Base-by-base conservation (phyloP, 495 filamentous ascomycete species). In the Schizothecium vesticola region DNA sequence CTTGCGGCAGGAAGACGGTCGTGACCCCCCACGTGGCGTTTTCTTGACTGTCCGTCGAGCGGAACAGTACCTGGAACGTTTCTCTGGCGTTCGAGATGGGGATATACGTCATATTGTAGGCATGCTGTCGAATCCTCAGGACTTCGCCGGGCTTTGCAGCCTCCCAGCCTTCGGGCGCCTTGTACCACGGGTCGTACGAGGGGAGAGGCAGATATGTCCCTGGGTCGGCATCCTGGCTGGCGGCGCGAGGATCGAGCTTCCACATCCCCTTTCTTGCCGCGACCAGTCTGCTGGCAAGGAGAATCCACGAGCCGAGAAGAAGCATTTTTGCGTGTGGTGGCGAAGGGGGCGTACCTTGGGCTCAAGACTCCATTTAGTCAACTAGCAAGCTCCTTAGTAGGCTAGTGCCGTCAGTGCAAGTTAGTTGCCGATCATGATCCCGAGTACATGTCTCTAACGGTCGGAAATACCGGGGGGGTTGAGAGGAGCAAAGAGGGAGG, bases 51-150 rank as follows among this genome's bases (percentile, higher is more conserved):
- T 86, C 75, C 0, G 82, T 85, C 1, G 83, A 83, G 0, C 84
- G 81, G 72, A 80, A 87, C 11, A 87, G 82, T 61, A 86, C 77
- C 61, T 86, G 81, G 66, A 82, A 82, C 0, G 80, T 76, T 21
- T 72, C 65, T 9, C 71, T 59, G 13, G 75, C 75, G 58, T 76
- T 75, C 1, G 28, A 43, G 28, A 75, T 68, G 25, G 62, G 12
- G 10, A 76, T 59, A 3, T 71, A 60, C 3, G 76, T 72, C 8
- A 83, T 59, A 62, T 84, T 84, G 19, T 79, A 76, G 22, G 82
- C 79, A 12, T 80, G 77, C 0, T 69, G 61, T 11, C 85, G 81
- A 28, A 80, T 60, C 36, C 79, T 77, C 10, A 87, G 78, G 56
- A 86, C 78, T 0, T 71, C 70, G 9, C 85, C 84, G 10, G 84